These are phyloP conservation scores for Warburgia ugandensis DNA, from an alignment of 164 flowering plant species.

Conservation along the genomic window DNA sequence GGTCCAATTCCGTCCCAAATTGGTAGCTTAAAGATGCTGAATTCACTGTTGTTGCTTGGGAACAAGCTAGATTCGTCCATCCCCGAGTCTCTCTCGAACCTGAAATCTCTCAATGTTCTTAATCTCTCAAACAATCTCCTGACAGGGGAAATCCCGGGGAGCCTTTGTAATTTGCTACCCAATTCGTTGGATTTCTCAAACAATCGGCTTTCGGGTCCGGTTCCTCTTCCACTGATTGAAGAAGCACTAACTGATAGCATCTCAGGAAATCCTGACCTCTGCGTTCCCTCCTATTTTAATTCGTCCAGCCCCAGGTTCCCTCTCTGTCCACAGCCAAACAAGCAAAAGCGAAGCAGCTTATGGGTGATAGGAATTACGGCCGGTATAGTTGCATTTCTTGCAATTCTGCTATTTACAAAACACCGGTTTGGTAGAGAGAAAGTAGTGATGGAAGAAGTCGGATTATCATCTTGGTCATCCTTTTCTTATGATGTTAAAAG, in stretches of 20 bases:
- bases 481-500: constrained; percentile 64
- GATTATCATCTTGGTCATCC: constrained; percentile 37
- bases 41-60: constrained; percentile 51
- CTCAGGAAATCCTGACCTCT: constrained; percentile 68
- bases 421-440: constrained; percentile 35
- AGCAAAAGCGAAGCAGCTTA: constrained; percentile 32
- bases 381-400: constrained; percentile 36
- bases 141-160: constrained; percentile 68
- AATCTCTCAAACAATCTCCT: constrained; percentile 76
- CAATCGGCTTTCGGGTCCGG: constrained; percentile 70
- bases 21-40: constrained; percentile 55
- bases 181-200: constrained; percentile 73
- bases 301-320: constrained; percentile 39
- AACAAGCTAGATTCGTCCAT: constrained; percentile 68
- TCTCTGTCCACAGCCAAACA: constrained; percentile 30
- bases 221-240: constrained; percentile 50
- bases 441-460: constrained; percentile 35
- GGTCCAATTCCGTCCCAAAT: constrained; percentile 79
- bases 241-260: constrained; percentile 70
- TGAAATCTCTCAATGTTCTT: constrained; percentile 71
- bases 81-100: constrained; percentile 55
- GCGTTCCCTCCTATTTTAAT: constrained; percentile 33
- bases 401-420: constrained; percentile 39
- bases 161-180: constrained; percentile 53
- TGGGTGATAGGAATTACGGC: constrained; percentile 60